phyloP scores from a whole-genome alignment of 2,329 filamentous ascomycete genomes.

The Fusarium cyanostomum region DNA sequence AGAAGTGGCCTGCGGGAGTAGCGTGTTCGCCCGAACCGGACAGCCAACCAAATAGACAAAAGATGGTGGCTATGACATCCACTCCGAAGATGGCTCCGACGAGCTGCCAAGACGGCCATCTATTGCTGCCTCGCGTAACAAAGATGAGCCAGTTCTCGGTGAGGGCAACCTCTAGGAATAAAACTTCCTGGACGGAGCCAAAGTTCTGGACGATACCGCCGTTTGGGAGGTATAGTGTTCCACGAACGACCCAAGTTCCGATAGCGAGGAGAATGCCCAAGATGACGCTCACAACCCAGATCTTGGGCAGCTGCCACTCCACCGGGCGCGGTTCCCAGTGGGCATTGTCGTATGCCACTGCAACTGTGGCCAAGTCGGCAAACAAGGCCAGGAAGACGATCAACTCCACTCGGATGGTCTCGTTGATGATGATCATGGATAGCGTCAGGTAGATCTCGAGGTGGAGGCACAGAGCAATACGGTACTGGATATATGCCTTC shows the following conservation, averaged over 20 bases:
- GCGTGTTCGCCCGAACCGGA: not conserved
- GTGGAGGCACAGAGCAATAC: slow-evolving; percentile 19
- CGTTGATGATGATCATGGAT: slow-evolving; percentile 28
- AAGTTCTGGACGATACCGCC: slow-evolving; percentile 18
- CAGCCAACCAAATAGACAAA: slow-evolving; percentile 20
- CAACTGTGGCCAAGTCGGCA: slow-evolving; percentile 16
- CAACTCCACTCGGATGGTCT: slow-evolving; percentile 16
- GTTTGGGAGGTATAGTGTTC: not conserved
- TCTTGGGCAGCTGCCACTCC: slow-evolving; percentile 24
- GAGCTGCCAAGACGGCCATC: slow-evolving; percentile 30
- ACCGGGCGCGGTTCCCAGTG: slow-evolving; percentile 22
- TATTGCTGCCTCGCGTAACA: slow-evolving; percentile 24
- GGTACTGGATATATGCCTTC: slow-evolving; percentile 32
- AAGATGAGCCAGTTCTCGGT: slow-evolving; percentile 33
- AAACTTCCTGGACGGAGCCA: slow-evolving; percentile 10
- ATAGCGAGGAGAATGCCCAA: slow-evolving; percentile 4
- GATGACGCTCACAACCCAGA: slow-evolving; percentile 26
- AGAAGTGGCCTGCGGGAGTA: not conserved
- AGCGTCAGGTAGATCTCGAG: slow-evolving; percentile 19
- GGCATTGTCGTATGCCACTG: slow-evolving; percentile 30
- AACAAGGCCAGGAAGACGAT: slow-evolving; percentile 9
- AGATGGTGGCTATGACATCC: slow-evolving; percentile 7
- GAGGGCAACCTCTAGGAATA: slow-evolving; percentile 23
- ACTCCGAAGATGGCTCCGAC: slow-evolving; percentile 14
- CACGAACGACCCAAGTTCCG: slow-evolving; percentile 1